A percentile compares a stretch with the other conserved stretches of the same genome.
phyloP scores from a whole-genome alignment of 106 monocot genomes.

The Platanthera guangdongensis region DNA sequence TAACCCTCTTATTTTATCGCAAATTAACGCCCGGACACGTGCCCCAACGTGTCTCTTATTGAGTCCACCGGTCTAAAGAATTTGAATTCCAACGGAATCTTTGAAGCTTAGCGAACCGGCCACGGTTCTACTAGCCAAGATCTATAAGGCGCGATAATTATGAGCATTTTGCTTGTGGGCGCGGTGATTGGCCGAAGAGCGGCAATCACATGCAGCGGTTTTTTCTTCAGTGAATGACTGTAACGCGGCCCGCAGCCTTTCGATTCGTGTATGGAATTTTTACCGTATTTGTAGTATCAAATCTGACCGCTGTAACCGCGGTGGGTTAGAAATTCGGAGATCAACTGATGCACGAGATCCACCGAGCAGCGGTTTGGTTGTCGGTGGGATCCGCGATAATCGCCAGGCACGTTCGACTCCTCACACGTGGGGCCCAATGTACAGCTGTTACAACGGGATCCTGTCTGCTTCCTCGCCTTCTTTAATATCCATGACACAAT shows the following conservation, averaged over 20 bases:
- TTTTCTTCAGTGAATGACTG: neutral
- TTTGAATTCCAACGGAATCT: too few species aligned
- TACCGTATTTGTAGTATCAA: too few species aligned
- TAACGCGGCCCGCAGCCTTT: neutral
- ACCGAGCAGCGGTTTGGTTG: neutral
- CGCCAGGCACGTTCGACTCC: conserved; percentile 8
- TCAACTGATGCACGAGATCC: neutral
- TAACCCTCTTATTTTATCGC: too few species aligned
- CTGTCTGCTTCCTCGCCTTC: conserved; percentile 1
- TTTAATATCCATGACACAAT: neutral
- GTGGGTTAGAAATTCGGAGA: neutral
- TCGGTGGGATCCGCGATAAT: conserved; percentile 12
- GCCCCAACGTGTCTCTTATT: too few species aligned
- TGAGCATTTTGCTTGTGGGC: conserved; percentile 4
- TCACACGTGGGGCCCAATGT: conserved; percentile 4
- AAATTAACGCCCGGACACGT: too few species aligned
- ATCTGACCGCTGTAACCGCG: neutral
- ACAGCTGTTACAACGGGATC: conserved; percentile 8
- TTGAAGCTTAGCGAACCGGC: too few species aligned
- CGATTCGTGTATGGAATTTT: neutral
- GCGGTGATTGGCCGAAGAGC: neutral
- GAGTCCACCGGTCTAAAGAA: too few species aligned
- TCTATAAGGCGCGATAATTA: neutral
- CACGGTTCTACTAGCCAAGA: neutral
- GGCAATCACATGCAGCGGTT: neutral